phyloP scores from a whole-genome alignment of 108 stramenopile genomes.

The Fistulifera solaris region DNA sequence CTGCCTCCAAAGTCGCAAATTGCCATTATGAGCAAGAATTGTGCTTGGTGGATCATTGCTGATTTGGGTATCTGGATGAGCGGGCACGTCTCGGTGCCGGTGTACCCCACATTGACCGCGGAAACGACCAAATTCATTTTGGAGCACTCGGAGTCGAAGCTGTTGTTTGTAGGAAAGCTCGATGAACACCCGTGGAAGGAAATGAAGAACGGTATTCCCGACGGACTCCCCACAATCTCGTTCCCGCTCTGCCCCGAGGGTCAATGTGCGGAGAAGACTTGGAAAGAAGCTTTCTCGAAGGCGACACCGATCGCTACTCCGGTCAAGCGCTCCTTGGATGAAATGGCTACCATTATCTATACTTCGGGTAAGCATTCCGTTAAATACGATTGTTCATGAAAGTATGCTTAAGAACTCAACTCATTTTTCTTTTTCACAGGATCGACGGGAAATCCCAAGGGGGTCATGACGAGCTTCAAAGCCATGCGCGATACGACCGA shows the following conservation, averaged over 20 bases:
- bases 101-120: slow-evolving; percentile 65
- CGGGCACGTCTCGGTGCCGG: slow-evolving; percentile 55
- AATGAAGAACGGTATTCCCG: slow-evolving; percentile 65
- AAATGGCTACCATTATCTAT: slow-evolving; percentile 55
- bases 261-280: slow-evolving; percentile 20
- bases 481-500: slow-evolving; percentile 44
- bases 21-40: slow-evolving; percentile 70
- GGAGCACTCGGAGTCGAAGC: slow-evolving; percentile 70
- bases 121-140: slow-evolving; percentile 57
- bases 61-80: slow-evolving; percentile 67
- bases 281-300: slow-evolving; percentile 43
- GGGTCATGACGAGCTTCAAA: slow-evolving; percentile 66
- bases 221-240: slow-evolving; percentile 33
- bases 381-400: neutral
- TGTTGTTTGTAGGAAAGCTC: slow-evolving; percentile 72
- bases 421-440: slow-evolving; percentile 27
- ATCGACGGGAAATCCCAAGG: slow-evolving; percentile 74
- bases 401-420: neutral
- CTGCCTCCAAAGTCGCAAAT: slow-evolving; percentile 46
- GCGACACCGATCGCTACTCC: slow-evolving; percentile 17
- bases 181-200: slow-evolving; percentile 61
- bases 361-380: neutral
- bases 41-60: slow-evolving; percentile 73
- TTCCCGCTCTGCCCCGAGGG: slow-evolving; percentile 61
- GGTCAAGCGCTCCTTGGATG: slow-evolving; percentile 48